Percentiles rank a stretch among this genome's conserved stretches.
Conservation (phyloP, 1,139 yeast genomes). For the Candida sojae region DNA sequence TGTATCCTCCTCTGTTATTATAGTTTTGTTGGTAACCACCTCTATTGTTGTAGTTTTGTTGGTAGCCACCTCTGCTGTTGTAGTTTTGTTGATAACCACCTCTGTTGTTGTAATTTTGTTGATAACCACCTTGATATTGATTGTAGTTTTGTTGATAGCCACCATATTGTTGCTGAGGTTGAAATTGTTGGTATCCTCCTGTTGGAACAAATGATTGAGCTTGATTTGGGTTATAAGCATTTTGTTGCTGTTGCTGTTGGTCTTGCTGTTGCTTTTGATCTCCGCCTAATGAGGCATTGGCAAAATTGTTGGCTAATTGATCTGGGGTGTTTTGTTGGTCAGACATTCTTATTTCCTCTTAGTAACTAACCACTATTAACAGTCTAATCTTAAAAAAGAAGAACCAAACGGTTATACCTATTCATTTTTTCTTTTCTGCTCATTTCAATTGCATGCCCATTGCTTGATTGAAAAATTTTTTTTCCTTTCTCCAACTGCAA, state of each 20-base stretch:
- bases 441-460: neutral
- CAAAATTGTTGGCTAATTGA: slow-evolving; percentile 56
- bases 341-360: slow-evolving; percentile 34
- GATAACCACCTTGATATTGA: slow-evolving; percentile 18
- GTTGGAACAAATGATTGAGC: slow-evolving; percentile 10
- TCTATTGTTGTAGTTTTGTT: slow-evolving; percentile 22
- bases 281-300: slow-evolving; percentile 43
- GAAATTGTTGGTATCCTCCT: slow-evolving; percentile 20
- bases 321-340: slow-evolving; percentile 50
- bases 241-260: slow-evolving; percentile 17
- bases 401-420: neutral
- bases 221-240: slow-evolving; percentile 11
- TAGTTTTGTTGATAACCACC: slow-evolving; percentile 24
- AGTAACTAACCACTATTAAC: neutral
- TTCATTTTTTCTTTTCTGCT: slow-evolving; percentile 1
- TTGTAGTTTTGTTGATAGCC: slow-evolving; percentile 25
- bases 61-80: slow-evolving; percentile 26
- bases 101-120: slow-evolving; percentile 22
- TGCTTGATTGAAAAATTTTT: neutral
- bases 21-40: slow-evolving; percentile 18
- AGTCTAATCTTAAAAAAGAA: neutral
- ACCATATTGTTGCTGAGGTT: slow-evolving; percentile 20
- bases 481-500: neutral
- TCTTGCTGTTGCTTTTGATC: slow-evolving; percentile 16
- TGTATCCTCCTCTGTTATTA: neutral